These are phyloP conservation scores for Wickerhamiella slavikovae DNA, from an alignment of 805 yeast species.

Conservation along the genomic window DNA sequence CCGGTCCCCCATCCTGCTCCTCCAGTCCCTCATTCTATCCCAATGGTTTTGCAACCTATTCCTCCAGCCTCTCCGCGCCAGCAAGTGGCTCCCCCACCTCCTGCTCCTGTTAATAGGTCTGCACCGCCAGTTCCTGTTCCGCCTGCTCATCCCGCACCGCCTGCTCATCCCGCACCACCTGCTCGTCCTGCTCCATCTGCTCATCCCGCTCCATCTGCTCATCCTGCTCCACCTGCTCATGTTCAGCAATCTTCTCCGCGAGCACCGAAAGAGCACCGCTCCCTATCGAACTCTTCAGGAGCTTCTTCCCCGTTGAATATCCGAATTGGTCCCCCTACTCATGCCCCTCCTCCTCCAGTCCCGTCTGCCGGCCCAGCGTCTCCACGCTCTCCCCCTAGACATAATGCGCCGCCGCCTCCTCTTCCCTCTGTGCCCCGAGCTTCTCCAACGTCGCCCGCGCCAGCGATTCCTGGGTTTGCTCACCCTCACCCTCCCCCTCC, in stretches of 20 bases:
- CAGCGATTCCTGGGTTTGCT: conserved; percentile 5
- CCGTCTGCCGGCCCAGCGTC: not conserved
- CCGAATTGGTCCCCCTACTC: too few relatives aligned
- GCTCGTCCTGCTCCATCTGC: too few relatives aligned
- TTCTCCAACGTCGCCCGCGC: conserved; percentile 1
- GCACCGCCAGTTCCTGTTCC: too few relatives aligned
- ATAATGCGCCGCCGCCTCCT: conserved; percentile 5
- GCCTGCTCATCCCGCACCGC: too few relatives aligned
- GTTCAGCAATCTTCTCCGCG: not conserved
- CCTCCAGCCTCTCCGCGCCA: conserved; percentile 4
- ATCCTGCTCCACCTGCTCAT: not conserved
- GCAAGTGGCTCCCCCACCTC: conserved; percentile 2
- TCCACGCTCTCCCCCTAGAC: not conserved
- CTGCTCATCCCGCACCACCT: too few relatives aligned
- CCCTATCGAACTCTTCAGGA: not conserved
- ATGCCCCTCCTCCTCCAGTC: not conserved
- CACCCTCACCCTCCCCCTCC: conserved; percentile 9
- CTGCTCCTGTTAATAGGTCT: too few relatives aligned
- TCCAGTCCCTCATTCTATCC: not conserved
- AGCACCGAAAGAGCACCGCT: not conserved
- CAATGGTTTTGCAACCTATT: not conserved
- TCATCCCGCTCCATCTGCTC: not conserved
- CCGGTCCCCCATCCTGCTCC: not conserved
- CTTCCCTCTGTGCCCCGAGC: conserved; percentile 4
- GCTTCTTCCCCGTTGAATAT: too few relatives aligned